phyloP scores from a whole-genome alignment of 169 alveolate species.

The Plasmodium fragile region DNA sequence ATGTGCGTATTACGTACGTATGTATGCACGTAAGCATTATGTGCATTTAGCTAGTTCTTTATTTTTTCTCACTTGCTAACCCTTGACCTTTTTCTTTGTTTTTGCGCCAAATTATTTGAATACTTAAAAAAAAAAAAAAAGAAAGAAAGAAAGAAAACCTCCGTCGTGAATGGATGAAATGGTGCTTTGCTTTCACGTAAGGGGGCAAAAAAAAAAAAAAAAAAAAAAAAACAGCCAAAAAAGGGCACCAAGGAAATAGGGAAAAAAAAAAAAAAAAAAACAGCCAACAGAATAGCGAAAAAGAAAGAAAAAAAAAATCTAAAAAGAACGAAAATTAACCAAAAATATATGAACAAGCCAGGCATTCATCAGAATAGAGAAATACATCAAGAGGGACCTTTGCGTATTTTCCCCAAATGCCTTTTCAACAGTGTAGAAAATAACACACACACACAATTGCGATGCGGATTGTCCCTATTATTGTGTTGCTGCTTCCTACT shows the following conservation, averaged over 20 bases:
- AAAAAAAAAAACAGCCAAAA: background rate
- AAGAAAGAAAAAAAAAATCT: background rate
- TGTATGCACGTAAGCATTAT: background rate
- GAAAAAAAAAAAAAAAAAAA: background rate
- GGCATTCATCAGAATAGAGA: background rate
- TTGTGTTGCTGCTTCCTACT: background rate
- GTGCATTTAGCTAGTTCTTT: background rate
- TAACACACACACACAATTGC: background rate
- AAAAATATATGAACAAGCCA: background rate
- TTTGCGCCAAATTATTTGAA: no score
- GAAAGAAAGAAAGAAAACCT: background rate
- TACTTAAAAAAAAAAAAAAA: no score
- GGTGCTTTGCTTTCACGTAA: background rate
- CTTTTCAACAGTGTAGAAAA: background rate
- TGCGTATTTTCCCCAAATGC: background rate
- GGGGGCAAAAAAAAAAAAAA: background rate
- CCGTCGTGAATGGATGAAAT: background rate
- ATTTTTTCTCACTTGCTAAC: background rate
- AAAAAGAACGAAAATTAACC: background rate
- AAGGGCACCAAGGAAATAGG: constrained; percentile 2
- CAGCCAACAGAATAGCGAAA: background rate
- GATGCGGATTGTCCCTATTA: background rate
- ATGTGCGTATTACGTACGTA: background rate
- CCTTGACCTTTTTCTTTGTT: background rate
- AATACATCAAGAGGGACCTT: background rate